Evolutionary conservation across 2,329 filamentous ascomycete species (phyloP), one percentile per base, ranked within the genome.

Genomic region (Thielaviopsis euricoi): DNA sequence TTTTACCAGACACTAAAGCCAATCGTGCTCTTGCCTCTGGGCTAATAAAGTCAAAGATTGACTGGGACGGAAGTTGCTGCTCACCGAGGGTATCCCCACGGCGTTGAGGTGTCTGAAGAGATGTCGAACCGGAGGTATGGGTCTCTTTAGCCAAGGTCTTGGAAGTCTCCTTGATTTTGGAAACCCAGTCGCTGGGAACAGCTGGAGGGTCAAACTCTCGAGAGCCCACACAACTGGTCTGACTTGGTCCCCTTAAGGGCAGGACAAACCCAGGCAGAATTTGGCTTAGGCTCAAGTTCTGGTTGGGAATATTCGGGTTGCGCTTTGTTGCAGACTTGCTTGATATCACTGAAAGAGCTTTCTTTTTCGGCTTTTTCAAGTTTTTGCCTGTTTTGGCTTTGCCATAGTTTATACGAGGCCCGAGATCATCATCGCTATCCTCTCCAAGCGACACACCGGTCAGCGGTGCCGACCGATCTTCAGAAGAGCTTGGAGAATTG

Each of bases 31-130:
- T 82, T 3, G 87, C 82, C 37, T 86, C 79, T 0, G 87, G 76
- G 0, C 87, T 87, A 63, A 98, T 78, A 69, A 87, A 98, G 70
- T 97, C 90, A 68, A 97, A 98, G 2, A 98, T 83, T 0, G 93
- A 97, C 71, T 97, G 96, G 0, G 89, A 88, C 0, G 90, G 90
- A 0, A 97, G 74, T 40, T 81, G 79, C 19, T 79, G 73, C 70
- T 95, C 89, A 33, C 88, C 88, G 0, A 95, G 75, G 26, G 58
- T 57, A 37, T 43, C 25, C 43, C 55, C 48, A 12, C 53, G 56
- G 49, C 48, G 22, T 21, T 40, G 58, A 15, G 51, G 51, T 3
- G 19, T 59, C 6, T 50, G 26, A 6, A 25, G 21, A 17, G 21
- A 2, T 7, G 25, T 48, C 13, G 15, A 15, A 5, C 15, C 4